Evolutionary conservation across 2,329 filamentous ascomycete species (phyloP), one percentile per base, ranked within the genome.

Genomic region (Alternaria sp.): DNA sequence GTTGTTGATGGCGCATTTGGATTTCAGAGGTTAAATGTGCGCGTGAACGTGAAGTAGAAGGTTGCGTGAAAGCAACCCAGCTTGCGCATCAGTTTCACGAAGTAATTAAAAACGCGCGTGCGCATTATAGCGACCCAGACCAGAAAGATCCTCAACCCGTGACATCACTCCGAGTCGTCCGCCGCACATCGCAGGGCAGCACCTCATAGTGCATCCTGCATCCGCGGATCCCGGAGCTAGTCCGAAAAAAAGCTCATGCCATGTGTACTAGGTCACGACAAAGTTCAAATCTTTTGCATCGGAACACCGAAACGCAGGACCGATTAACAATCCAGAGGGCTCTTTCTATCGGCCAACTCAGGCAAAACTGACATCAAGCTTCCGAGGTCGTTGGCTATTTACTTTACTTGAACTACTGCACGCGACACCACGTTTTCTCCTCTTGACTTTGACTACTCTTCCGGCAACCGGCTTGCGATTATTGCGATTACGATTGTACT

Each of bases 171-270:
- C 36, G 36, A 40, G 15, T 40, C 36, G 36, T 40, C 36, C 36
- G 36, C 15, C 36, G 36, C 36, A 5, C 36, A 40, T 40, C 36
- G 36, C 36, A 40, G 36, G 5, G 30, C 32, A 36, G 30, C 36
- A 40, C 36, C 36, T 40, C n/a, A 40, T 40, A 4, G 1, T 17
- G 36, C 36, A 40, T 40, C 36, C 13, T 28, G 51, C 58, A 61
- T 61, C 58, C 58, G 58, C 52, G 52, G 51, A 50, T 61, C 58
- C 58, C 58, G 58, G 52, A 57, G 58, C 58, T 61, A 61, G 32
- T 25, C 21, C 28, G 23, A 52, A 40, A 52, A 52, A 52, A 52
- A 52, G 36, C 49, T 23, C 49, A 0, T 45, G 4, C 40, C 10
- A 7, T 19, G 5, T 36, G 32, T 23, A 52, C 49, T 40, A 21